These are phyloP conservation scores for Hypoxylon lienhwacheense DNA, from an alignment of 495 filamentous ascomycete species.

Conservation along the genomic window DNA sequence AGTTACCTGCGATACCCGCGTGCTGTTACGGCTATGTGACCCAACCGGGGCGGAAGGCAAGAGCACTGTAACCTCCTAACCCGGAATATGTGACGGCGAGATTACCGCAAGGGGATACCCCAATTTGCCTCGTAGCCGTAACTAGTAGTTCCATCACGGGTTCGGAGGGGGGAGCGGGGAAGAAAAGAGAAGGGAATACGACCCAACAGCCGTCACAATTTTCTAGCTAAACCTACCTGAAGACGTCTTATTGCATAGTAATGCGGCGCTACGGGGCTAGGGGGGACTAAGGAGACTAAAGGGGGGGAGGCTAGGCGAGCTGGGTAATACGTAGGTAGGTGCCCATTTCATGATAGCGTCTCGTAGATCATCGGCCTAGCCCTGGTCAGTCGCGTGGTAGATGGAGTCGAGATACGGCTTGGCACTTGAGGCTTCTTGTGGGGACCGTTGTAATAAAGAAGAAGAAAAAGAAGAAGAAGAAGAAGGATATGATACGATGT, in stretches of 20 bases:
- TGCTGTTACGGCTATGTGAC: conserved; percentile 22
- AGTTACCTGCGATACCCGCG: conserved; percentile 16
- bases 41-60: conserved; percentile 2
- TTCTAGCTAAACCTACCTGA: conserved; percentile 13
- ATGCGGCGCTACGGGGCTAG: conserved; percentile 26
- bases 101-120: conserved; percentile 15
- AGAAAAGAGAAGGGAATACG: conserved; percentile 2
- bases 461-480: too few relatives aligned
- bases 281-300: too few relatives aligned
- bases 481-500: too few relatives aligned
- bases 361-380: conserved; percentile 31
- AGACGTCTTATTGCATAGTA: conserved; percentile 28
- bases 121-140: conserved; percentile 10
- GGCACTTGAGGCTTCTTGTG: conserved; percentile 28
- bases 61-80: conserved; percentile 10
- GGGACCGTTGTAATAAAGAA: conserved; percentile 25
- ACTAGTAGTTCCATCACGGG: conserved; percentile 11
- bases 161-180: not conserved
- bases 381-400: conserved; percentile 35
- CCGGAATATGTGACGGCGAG: conserved; percentile 19
- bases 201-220: conserved; percentile 20
- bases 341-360: conserved; percentile 28
- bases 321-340: conserved; percentile 25
- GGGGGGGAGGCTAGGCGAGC: too few relatives aligned
- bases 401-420: conserved; percentile 29